Evolutionary conservation across 73 alveolate genomes (phyloP).

Genomic region (Loxodes magnus): DNA sequence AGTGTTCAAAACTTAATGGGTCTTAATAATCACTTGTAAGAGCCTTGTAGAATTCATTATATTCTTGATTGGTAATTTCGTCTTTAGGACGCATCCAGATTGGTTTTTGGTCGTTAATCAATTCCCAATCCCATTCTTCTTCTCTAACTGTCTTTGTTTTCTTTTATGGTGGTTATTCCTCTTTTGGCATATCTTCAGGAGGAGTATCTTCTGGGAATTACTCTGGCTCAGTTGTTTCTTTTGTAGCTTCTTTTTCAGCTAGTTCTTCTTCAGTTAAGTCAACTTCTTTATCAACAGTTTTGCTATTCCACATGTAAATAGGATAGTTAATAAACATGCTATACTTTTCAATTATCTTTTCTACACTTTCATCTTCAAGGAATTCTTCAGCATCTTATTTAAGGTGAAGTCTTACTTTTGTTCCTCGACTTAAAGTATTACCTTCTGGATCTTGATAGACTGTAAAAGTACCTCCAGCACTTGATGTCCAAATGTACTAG

Average conservation of each 20-base stretch:
- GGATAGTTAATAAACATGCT: slow-evolving; percentile 93
- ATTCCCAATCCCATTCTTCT: slow-evolving; percentile 94
- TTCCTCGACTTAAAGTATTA: slow-evolving; percentile 88
- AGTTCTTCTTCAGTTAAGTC: slow-evolving; percentile 44
- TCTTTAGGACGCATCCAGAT: slow-evolving; percentile 96
- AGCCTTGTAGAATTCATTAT: slow-evolving; percentile 88
- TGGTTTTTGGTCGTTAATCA: slow-evolving; percentile 94
- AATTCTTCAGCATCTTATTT: slow-evolving; percentile 89
- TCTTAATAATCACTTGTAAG: slow-evolving; percentile 89
- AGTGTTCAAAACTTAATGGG: slow-evolving; percentile 95
- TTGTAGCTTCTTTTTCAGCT: slow-evolving; percentile 56
- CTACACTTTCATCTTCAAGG: slow-evolving; percentile 75
- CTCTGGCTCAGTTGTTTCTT: slow-evolving; percentile 44
- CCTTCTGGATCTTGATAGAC: slow-evolving; percentile 94
- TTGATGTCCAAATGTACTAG: slow-evolving; percentile 93
- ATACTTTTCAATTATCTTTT: slow-evolving; percentile 80
- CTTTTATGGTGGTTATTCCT: slow-evolving; percentile 51
- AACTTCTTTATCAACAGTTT: slow-evolving; percentile 77
- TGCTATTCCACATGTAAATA: slow-evolving; percentile 59
- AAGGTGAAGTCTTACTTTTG: slow-evolving; percentile 78
- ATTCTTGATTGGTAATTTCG: slow-evolving; percentile 91
- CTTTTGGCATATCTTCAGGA: slow-evolving; percentile 42
- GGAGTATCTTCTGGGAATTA: slow-evolving; percentile 46
- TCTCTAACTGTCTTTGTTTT: slow-evolving; percentile 76
- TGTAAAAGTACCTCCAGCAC: slow-evolving; percentile 95